Evolutionary conservation across 2,329 filamentous ascomycete genomes (phyloP).

Genomic region (Lomentospora prolificans): DNA sequence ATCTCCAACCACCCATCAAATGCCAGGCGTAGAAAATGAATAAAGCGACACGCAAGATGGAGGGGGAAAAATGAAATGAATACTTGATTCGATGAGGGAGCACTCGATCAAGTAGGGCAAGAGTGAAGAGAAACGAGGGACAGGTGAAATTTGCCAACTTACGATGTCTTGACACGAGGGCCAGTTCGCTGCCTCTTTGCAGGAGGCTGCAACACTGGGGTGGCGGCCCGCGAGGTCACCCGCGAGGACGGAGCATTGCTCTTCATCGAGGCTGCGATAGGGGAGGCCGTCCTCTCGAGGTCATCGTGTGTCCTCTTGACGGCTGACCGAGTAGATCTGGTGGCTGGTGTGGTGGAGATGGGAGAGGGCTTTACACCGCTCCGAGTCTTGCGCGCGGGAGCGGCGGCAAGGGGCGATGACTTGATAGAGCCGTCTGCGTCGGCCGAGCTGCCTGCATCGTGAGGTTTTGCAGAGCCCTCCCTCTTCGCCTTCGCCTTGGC

Average conservation of each 20-base stretch:
- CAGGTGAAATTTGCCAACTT: slow-evolving; percentile 23
- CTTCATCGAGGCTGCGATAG: slow-evolving; percentile 38
- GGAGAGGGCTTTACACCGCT: background rate
- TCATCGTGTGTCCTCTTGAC: slow-evolving; percentile 47
- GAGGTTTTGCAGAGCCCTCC: background rate
- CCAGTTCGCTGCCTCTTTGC: slow-evolving; percentile 52
- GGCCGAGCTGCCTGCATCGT: background rate
- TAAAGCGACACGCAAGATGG: background rate
- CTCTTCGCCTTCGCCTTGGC: background rate
- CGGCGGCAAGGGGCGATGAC: background rate
- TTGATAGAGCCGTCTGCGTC: background rate
- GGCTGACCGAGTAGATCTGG: slow-evolving; percentile 37
- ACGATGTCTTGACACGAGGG: slow-evolving; percentile 60
- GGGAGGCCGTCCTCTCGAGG: slow-evolving; percentile 42
- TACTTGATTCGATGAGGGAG: background rate
- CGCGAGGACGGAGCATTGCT: slow-evolving; percentile 32
- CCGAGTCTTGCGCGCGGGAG: slow-evolving; percentile 4
- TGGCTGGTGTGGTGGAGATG: slow-evolving; percentile 18
- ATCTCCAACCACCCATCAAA: background rate
- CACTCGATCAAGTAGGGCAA: too few species aligned
- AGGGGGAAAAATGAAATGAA: slow-evolving; percentile 4
- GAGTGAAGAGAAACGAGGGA: slow-evolving; percentile 7
- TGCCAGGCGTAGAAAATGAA: background rate
- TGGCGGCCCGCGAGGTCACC: slow-evolving; percentile 49
- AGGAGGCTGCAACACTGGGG: slow-evolving; percentile 44